Conservation (phyloP, 257 asterid species). For the Capsicum baccatum region DNA sequence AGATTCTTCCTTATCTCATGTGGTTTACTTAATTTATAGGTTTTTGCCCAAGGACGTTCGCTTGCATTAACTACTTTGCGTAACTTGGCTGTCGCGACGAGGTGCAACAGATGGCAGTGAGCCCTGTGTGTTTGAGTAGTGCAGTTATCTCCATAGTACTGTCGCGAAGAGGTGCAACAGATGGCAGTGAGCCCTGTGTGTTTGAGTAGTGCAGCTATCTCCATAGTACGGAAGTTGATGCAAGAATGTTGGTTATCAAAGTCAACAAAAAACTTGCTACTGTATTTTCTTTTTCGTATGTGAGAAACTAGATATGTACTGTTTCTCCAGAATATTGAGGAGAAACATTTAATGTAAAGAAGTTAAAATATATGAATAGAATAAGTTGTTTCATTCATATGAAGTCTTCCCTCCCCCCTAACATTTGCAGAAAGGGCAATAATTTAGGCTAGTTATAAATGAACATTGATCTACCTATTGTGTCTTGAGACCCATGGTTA, state of each 20-base stretch:
- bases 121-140: neutral
- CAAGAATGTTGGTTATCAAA: neutral
- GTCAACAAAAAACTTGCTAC: neutral
- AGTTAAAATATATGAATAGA: slow-evolving; percentile 9
- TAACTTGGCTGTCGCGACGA: neutral
- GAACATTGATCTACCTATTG: neutral
- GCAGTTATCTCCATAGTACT: neutral
- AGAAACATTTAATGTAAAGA: neutral
- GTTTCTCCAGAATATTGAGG: neutral
- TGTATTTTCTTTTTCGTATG: slow-evolving; percentile 10
- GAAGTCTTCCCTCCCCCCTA: neutral
- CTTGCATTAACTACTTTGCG: neutral
- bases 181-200: neutral
- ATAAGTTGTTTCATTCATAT: slow-evolving; percentile 1
- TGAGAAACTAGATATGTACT: neutral
- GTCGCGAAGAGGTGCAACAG: neutral
- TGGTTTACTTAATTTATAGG: slow-evolving; percentile 5
- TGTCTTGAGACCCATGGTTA: neutral
- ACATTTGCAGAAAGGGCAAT: slow-evolving; percentile 8
- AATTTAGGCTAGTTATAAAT: neutral
- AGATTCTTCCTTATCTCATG: slow-evolving; percentile 11
- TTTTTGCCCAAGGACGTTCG: neutral
- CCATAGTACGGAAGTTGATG: neutral
- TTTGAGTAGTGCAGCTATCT: neutral
- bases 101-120: neutral